Evolutionary conservation across 2,329 filamentous ascomycete genomes (phyloP).

Genomic region (Colletotrichum sp.): DNA sequence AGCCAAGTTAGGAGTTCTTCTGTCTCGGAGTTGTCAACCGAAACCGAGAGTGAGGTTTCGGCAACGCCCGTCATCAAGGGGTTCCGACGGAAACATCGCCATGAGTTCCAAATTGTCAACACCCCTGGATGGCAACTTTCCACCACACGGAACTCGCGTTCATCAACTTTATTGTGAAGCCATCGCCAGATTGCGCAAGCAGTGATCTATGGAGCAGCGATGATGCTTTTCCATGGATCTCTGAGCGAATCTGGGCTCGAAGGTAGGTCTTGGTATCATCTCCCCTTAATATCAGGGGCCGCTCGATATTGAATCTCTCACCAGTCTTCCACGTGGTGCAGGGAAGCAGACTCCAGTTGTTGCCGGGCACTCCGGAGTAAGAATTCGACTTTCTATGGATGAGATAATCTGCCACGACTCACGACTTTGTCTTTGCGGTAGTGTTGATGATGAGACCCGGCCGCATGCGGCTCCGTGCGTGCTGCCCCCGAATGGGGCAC

Average conservation of each 20-base stretch:
- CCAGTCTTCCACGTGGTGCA: background rate
- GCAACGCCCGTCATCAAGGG: background rate
- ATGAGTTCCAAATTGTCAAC: background rate
- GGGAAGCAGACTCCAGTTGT: background rate
- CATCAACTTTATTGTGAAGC: background rate
- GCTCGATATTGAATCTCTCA: background rate
- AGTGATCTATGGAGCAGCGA: background rate
- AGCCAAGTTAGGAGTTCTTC: background rate
- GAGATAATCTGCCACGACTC: slow-evolving; percentile 1
- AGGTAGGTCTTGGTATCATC: background rate
- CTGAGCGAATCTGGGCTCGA: background rate
- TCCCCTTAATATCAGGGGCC: slow-evolving; percentile 17
- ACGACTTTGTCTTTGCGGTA: background rate
- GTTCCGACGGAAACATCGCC: background rate
- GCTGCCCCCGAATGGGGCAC: background rate
- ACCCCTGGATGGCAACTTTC: background rate
- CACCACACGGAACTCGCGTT: background rate
- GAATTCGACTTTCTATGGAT: background rate
- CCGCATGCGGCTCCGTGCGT: background rate
- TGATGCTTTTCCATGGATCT: background rate
- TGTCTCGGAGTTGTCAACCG: background rate
- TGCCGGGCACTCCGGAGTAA: slow-evolving; percentile 10
- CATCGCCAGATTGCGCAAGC: background rate
- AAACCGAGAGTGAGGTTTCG: background rate
- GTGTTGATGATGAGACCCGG: background rate